phyloP scores from a whole-genome alignment of 805 yeast species.

The Candida patagonica region DNA sequence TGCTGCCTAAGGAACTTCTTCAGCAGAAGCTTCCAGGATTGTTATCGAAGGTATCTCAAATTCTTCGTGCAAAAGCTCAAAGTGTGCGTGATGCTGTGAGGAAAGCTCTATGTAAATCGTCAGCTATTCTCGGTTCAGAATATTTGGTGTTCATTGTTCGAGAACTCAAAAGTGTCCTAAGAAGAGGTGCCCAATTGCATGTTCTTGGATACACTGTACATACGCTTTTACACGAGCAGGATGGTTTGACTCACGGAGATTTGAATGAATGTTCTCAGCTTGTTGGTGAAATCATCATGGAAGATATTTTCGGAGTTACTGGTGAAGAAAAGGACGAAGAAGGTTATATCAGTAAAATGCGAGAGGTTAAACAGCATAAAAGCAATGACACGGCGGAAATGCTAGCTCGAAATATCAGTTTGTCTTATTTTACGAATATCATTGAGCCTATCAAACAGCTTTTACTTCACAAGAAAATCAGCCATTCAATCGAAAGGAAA shows the following conservation, averaged over 20 bases:
- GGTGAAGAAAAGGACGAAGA: constrained; percentile 94
- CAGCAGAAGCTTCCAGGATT: constrained; percentile 66
- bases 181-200: constrained; percentile 89
- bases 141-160: constrained; percentile 67
- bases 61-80: constrained; percentile 74
- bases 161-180: constrained; percentile 69
- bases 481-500: constrained; percentile 60
- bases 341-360: constrained; percentile 75
- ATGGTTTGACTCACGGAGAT: constrained; percentile 53
- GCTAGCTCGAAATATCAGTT: constrained; percentile 52
- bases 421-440: constrained; percentile 46
- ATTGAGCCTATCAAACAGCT: constrained; percentile 59
- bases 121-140: constrained; percentile 56
- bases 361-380: constrained; percentile 83
- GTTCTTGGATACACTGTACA: constrained; percentile 85
- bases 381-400: constrained; percentile 83
- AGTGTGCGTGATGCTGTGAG: constrained; percentile 83
- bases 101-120: constrained; percentile 58
- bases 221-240: constrained; percentile 49
- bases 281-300: constrained; percentile 72
- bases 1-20: constrained; percentile 49
- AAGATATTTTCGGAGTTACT: constrained; percentile 83
- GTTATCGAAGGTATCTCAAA: constrained; percentile 80
- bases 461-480: constrained; percentile 53
- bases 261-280: constrained; percentile 52